Percentiles rank a stretch among this genome's conserved stretches.
Evolutionary conservation across 2,329 filamentous ascomycete genomes (phyloP).

Genomic region (Westerdykella ornata): DNA sequence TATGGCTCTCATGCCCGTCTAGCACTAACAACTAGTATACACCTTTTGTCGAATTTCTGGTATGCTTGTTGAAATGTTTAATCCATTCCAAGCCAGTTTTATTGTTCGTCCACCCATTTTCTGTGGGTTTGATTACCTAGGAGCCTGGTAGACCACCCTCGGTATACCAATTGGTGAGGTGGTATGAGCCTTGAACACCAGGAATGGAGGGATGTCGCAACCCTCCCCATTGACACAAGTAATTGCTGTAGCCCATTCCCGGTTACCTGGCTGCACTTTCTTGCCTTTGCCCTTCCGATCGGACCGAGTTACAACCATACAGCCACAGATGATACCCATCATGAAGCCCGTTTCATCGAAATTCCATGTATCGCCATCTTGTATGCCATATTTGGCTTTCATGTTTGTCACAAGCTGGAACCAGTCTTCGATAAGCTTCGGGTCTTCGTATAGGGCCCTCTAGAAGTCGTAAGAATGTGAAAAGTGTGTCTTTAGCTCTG

Average conservation of each 20-base stretch:
- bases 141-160: no score
- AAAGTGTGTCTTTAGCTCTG: conserved; percentile 6
- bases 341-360: conserved; percentile 14
- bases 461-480: conserved; percentile 6
- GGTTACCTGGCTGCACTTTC: conserved; percentile 4
- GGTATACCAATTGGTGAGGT: no score
- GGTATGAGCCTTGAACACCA: no score
- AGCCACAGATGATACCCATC: conserved; percentile 8
- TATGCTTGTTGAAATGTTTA: no score
- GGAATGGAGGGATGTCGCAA: conserved; percentile 2
- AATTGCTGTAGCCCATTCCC: conserved; percentile 6
- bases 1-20: conserved; percentile 20
- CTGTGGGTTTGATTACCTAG: no score
- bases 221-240: background rate
- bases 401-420: conserved; percentile 2
- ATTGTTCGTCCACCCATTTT: no score
- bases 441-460: background rate
- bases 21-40: conserved; percentile 24
- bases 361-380: conserved; percentile 10
- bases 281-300: conserved; percentile 3
- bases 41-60: no score
- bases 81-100: no score
- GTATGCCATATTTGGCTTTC: conserved; percentile 6
- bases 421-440: conserved; percentile 1
- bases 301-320: conserved; percentile 3